Conservation (phyloP, 306 rosid species). For the Dalbergia oliveri region DNA sequence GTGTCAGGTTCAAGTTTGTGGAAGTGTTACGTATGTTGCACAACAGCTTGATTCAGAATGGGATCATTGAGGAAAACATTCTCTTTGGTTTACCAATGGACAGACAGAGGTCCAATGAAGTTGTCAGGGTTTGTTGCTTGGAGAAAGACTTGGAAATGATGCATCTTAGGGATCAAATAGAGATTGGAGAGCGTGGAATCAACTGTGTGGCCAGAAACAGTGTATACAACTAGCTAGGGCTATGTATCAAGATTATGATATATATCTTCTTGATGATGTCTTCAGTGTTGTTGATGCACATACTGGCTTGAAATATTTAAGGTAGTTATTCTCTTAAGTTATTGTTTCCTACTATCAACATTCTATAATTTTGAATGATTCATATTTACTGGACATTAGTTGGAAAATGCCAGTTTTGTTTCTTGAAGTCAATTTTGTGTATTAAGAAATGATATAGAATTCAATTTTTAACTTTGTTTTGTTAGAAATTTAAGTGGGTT, state of each 20-base stretch:
- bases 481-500: background rate
- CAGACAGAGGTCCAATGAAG: conserved; percentile 69
- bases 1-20: conserved; percentile 83
- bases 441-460: conserved; percentile 5
- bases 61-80: conserved; percentile 92
- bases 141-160: conserved; percentile 94
- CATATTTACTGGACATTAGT: background rate
- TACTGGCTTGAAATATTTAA: conserved; percentile 92
- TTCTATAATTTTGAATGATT: conserved; percentile 10
- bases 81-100: conserved; percentile 83
- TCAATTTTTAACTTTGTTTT: background rate
- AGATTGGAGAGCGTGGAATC: conserved; percentile 99
- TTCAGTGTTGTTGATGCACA: conserved; percentile 99
- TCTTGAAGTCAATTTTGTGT: conserved; percentile 27
- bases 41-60: conserved; percentile 98
- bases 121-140: conserved; percentile 82
- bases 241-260: conserved; percentile 85
- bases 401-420: conserved; percentile 27
- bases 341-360: conserved; percentile 11
- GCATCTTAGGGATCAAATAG: conserved; percentile 93
- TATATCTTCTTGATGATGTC: conserved; percentile 93
- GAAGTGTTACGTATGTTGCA: conserved; percentile 88
- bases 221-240: conserved; percentile 95
- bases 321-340: conserved; percentile 50
- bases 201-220: conserved; percentile 98